A percentile compares a stretch with the other conserved stretches of the same genome.
Evolutionary conservation across 768 basidiomycete genomes (phyloP).

Genomic region (Kwoniella botswanensis): DNA sequence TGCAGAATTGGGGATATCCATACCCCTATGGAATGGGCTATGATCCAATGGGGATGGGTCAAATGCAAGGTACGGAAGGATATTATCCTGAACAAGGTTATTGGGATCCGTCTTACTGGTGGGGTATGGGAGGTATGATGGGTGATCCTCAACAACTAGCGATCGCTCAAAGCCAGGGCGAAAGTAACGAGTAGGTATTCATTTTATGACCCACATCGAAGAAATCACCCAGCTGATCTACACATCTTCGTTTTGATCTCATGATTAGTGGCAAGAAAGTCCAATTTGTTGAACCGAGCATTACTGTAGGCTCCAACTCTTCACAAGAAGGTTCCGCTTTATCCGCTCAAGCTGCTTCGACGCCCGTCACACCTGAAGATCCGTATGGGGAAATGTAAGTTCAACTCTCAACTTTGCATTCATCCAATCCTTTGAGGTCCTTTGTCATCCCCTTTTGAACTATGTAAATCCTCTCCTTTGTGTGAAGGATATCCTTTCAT

Average conservation of each 20-base stretch:
- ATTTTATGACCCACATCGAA: too few relatives aligned
- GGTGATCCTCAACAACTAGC: conserved; percentile 10
- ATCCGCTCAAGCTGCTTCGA: background rate
- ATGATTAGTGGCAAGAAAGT: conserved; percentile 15
- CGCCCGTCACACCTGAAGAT: conserved; percentile 11
- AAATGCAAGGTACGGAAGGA: conserved; percentile 14
- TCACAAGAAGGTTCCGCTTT: background rate
- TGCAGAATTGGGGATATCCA: conserved; percentile 23
- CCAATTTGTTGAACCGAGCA: conserved; percentile 22
- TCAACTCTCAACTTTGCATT: background rate
- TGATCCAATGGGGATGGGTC: conserved; percentile 6
- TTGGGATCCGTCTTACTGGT: conserved; percentile 37
- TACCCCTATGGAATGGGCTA: conserved; percentile 10
- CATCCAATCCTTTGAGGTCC: background rate
- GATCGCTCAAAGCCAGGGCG: background rate
- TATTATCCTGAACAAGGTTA: conserved; percentile 26
- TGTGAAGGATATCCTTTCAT: conserved; percentile 15
- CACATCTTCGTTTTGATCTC: background rate
- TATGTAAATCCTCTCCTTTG: background rate
- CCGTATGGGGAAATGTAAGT: conserved; percentile 23
- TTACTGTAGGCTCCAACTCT: background rate
- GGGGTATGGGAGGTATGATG: conserved; percentile 10
- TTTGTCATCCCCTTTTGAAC: background rate
- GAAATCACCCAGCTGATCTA: too few relatives aligned
- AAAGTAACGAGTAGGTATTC: background rate